A percentile compares a stretch with the other conserved stretches of the same genome.
phyloP scores from a whole-genome alignment of 2,329 filamentous ascomycete species.

The Colletotrichum liaoningense region DNA sequence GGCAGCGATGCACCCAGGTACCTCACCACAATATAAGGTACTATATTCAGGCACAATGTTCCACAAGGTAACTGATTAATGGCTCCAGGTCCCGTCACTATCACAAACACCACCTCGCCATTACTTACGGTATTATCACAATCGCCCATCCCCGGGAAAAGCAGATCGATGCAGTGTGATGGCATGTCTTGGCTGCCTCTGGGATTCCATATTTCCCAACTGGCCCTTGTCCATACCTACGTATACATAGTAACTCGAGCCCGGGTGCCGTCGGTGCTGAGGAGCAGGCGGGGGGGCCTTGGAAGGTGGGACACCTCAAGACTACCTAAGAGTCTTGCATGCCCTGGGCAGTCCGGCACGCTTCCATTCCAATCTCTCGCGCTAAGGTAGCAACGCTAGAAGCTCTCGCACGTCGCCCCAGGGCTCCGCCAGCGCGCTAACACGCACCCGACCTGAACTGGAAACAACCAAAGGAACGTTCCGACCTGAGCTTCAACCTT shows the following conservation, averaged over 20 bases:
- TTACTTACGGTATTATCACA: not conserved
- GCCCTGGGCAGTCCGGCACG: not conserved
- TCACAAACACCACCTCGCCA: not conserved
- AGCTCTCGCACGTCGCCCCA: slow-evolving; percentile 5
- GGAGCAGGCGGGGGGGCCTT: not conserved
- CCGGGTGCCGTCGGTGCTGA: not conserved
- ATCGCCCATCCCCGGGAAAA: not conserved
- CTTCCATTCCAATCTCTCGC: not conserved
- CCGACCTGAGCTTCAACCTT: not conserved
- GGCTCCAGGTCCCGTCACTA: not conserved
- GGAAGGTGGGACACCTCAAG: not conserved
- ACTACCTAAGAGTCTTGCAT: too few relatives aligned
- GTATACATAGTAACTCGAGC: too few relatives aligned
- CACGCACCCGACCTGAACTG: slow-evolving; percentile 26
- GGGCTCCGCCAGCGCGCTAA: not conserved
- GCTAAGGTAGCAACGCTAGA: slow-evolving; percentile 12
- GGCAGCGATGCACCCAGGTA: too few relatives aligned
- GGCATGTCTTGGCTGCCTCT: not conserved
- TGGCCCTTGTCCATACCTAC: not conserved
- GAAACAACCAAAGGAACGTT: slow-evolving; percentile 29
- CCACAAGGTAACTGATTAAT: too few relatives aligned
- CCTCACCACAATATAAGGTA: too few relatives aligned
- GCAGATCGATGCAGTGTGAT: slow-evolving; percentile 6
- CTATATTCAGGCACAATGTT: too few relatives aligned
- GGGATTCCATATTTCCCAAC: not conserved